Evolutionary conservation across 2,329 filamentous ascomycete species (phyloP).

Genomic region (Arthrobotrys sphaeroides): DNA sequence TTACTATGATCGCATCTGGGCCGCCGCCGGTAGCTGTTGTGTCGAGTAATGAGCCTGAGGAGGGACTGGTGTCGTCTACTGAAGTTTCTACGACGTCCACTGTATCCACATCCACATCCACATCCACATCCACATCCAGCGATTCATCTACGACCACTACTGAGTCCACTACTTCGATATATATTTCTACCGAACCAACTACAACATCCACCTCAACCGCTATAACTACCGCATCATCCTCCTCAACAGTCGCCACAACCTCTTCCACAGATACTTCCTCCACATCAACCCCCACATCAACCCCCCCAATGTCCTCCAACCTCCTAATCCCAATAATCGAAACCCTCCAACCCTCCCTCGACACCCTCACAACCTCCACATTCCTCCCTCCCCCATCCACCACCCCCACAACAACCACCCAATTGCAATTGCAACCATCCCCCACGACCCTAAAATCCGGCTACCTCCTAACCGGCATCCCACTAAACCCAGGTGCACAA

Average conservation of each 20-base stretch:
- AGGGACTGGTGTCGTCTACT: background rate
- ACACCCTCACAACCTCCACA: background rate
- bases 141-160: background rate
- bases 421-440: background rate
- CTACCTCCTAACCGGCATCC: slow-evolving; percentile 10
- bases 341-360: background rate
- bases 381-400: too few relatives aligned
- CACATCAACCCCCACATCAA: background rate
- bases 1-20: background rate
- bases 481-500: background rate
- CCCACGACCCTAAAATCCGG: slow-evolving; percentile 4
- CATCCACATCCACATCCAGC: background rate
- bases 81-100: background rate
- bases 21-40: background rate
- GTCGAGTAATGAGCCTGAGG: background rate
- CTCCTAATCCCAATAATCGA: slow-evolving; percentile 28
- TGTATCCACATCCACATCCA: background rate
- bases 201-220: background rate
- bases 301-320: slow-evolving; percentile 6
- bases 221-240: background rate
- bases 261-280: too few relatives aligned
- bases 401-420: background rate
- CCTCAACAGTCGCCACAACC: too few relatives aligned
- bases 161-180: background rate
- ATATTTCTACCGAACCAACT: background rate